Conservation (phyloP, 1,284 basidiomycete genomes). For the Xanthoconium separans region DNA sequence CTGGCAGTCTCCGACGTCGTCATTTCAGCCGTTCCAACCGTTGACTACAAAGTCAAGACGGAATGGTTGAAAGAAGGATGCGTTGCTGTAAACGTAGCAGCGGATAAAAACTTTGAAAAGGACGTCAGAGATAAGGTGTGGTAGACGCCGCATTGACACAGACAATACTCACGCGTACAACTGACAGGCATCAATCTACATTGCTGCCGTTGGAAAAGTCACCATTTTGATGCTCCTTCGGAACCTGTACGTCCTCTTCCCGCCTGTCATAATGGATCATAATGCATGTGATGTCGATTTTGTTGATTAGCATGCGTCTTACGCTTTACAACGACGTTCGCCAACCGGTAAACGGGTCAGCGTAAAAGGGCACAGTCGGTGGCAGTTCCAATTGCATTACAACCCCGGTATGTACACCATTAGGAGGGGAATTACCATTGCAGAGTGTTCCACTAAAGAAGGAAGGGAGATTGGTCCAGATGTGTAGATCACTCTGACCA, state of each 20-base stretch:
- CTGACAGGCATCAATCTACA: slow-evolving; percentile 81
- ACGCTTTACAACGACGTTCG: slow-evolving; percentile 60
- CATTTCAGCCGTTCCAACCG: slow-evolving; percentile 84
- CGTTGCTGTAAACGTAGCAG: slow-evolving; percentile 89
- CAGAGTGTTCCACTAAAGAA: slow-evolving; percentile 15
- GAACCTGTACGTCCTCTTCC: slow-evolving; percentile 66
- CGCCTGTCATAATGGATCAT: not conserved
- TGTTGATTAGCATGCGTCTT: slow-evolving; percentile 58
- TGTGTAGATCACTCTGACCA: slow-evolving; percentile 11
- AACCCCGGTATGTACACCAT: slow-evolving; percentile 37
- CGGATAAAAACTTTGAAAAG: slow-evolving; percentile 96
- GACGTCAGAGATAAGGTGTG: slow-evolving; percentile 88
- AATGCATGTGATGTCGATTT: not conserved
- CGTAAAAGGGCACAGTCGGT: slow-evolving; percentile 15
- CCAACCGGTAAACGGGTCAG: slow-evolving; percentile 1
- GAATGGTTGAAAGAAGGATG: slow-evolving; percentile 91
- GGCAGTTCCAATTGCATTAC: slow-evolving; percentile 26
- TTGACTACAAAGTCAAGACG: slow-evolving; percentile 90
- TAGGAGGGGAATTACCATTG: slow-evolving; percentile 30
- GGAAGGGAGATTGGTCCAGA: slow-evolving; percentile 11
- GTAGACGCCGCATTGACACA: not conserved
- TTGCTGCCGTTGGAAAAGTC: slow-evolving; percentile 94
- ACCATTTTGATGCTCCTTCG: slow-evolving; percentile 96
- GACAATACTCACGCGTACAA: slow-evolving; percentile 15
- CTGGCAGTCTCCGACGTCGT: slow-evolving; percentile 86